Evolutionary conservation across 768 basidiomycete genomes (phyloP), one percentile per base, ranked within the genome.

Genomic region (Antrodiella citrinella): DNA sequence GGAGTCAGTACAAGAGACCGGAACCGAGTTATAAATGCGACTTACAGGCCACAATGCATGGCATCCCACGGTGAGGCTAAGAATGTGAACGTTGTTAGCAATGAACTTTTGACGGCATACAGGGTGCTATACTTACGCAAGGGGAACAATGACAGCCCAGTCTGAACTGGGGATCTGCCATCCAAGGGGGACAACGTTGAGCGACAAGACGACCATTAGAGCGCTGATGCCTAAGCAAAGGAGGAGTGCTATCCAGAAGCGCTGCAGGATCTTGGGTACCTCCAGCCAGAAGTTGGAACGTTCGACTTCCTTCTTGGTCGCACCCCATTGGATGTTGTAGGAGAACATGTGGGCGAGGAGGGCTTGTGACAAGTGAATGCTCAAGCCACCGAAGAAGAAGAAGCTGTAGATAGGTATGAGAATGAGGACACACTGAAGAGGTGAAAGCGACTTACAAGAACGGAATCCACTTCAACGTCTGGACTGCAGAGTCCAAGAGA

Each of bases 201-300:
- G 67, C n/a, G 69, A 59, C 26, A 90, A 68, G 23, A 92, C 55
- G 50, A 80, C 64, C 62, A 91, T 82, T 41, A 64, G 71, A 7
- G 67, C 72, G 53, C 84, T 70, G 10, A 71, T 54, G 15, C 72
- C 49, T 55, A 80, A 69, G 43, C 77, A 81, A 19, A 87, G 49
- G 18, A 76, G 51, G 54, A 89, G 72, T 40, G 78, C 76, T 44
- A 79, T 59, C 74, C 85, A 82, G 70, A 89, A 94, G 3, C 90
- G 83, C 55, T 81, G 80, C 60, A 84, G 69, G 62, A 94, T 91
- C 50, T 80, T 78, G 1, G 92, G 92, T 11, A 92, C 81, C 65
- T 95, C 91, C 49, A 86, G 78, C 78, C 87, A 92, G 72, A 95
- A 92, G 63, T 92, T 93, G 4, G 86, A 88, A 44, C 80, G 75